Base-by-base conservation (phyloP, 106 monocot species). In the Iris macrosiphon region DNA sequence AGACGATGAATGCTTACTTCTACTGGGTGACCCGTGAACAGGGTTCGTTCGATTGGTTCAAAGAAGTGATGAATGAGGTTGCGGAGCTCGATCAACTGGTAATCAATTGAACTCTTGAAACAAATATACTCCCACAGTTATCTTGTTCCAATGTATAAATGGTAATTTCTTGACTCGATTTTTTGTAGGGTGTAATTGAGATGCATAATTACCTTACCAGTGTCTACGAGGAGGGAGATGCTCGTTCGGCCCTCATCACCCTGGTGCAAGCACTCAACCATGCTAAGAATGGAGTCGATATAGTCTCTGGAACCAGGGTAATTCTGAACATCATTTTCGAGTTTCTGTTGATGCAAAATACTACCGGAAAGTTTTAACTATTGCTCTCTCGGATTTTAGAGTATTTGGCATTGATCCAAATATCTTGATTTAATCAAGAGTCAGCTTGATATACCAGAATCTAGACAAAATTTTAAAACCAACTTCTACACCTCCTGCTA, bases 21-120 rank as follows among this genome's bases (percentile, higher is more conserved):
- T 93, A 93, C 30, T 93, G 93, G 93, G 93, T 93, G 9, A 93
- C 93, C 11, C 79, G 93, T 1, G 93, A 93, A 29, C 93, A 93
- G 39, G 87, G 88, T 7, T 93, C 93, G 15, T 93, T 93, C 47
- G 93, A 93, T 53, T 93, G 93, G 93, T 93, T 93, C 64, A 93
- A 93, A 66, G 84, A 88, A 29, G 75, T 93, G 32, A 84, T 93
- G 88, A 93, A 93, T 38, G 93, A 93, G 62, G 74, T 93, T 22
- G 81, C 88, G n/a, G 88, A 93, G 56, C 62, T 93, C 25, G 88
- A 93, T 49, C 88, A 88, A 60, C 78, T 78, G 88, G 93, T 93
- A 87, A 48, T 22, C 3, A 38, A 41, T 17, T 2, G n/a, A n/a
- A n/a, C 3, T 57, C 52, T 6, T 52, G 2, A 23, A 49, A 1